Percentiles rank a stretch among this genome's conserved stretches.
phyloP scores from a whole-genome alignment of 768 basidiomycete genomes.

The Lactarius quietus region DNA sequence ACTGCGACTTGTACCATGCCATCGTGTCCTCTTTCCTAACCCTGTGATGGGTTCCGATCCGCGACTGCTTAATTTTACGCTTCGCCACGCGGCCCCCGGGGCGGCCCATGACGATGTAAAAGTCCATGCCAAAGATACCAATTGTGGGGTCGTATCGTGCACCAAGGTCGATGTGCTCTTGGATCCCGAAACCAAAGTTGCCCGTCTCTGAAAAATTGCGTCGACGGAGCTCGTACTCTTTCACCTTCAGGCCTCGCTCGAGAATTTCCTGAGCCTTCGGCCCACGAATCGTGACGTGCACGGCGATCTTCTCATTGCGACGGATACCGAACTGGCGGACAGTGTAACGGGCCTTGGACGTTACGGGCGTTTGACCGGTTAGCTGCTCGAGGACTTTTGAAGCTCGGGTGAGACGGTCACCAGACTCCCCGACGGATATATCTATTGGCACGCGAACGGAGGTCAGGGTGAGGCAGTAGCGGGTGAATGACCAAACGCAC shows the following conservation, averaged over 20 bases:
- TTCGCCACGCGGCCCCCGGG: slow-evolving; percentile 89
- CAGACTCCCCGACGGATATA: slow-evolving; percentile 99
- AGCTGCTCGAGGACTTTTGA: slow-evolving; percentile 99
- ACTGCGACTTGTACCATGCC: slow-evolving; percentile 99
- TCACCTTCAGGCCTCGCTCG: slow-evolving; percentile 98
- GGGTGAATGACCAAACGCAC: slow-evolving; percentile 52
- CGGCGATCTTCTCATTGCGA: slow-evolving; percentile 99
- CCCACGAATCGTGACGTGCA: slow-evolving; percentile 97
- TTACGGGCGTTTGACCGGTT: slow-evolving; percentile 98
- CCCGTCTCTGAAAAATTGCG: slow-evolving; percentile 98
- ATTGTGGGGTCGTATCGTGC: slow-evolving; percentile 98
- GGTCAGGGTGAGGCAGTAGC: slow-evolving; percentile 11
- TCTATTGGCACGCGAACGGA: slow-evolving; percentile 45
- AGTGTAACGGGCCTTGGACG: slow-evolving; percentile 99
- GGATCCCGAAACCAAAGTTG: slow-evolving; percentile 99
- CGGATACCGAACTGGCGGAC: slow-evolving; percentile 99
- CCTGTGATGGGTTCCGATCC: slow-evolving; percentile 83
- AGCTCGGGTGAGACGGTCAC: slow-evolving; percentile 97
- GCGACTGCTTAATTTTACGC: slow-evolving; percentile 84
- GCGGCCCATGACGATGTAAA: slow-evolving; percentile 96
- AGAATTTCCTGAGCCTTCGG: slow-evolving; percentile 99
- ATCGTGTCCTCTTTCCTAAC: slow-evolving; percentile 96
- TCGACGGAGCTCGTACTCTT: slow-evolving; percentile 98
- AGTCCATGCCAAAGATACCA: slow-evolving; percentile 99
- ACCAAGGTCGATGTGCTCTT: slow-evolving; percentile 99